phyloP scores from a whole-genome alignment of 2,329 filamentous ascomycete genomes.

The Bipolaris victoriae region DNA sequence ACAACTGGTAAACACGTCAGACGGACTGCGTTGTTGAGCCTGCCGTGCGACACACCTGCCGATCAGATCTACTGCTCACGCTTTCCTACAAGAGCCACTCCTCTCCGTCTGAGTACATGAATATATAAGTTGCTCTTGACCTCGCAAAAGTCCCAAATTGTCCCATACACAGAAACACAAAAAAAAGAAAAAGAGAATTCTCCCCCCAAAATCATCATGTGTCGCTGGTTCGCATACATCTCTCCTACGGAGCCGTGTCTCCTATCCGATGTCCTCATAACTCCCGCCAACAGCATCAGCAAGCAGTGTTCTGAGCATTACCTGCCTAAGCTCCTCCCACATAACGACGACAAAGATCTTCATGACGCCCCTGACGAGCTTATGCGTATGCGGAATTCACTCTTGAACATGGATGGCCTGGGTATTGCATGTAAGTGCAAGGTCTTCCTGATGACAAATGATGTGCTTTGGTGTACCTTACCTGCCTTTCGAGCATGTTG shows the following conservation, averaged over 20 bases:
- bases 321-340: conserved; percentile 59
- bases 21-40: background rate
- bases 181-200: background rate
- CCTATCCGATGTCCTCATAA: conserved; percentile 61
- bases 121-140: background rate
- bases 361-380: conserved; percentile 51
- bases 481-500: background rate
- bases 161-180: background rate
- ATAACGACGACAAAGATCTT: conserved; percentile 50
- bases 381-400: conserved; percentile 57
- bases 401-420: conserved; percentile 62
- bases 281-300: conserved; percentile 46
- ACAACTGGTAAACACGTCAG: conserved; percentile 10
- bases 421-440: conserved; percentile 57
- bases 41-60: conserved; percentile 1
- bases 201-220: conserved; percentile 39
- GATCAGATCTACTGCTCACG: background rate
- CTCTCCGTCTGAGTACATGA: background rate
- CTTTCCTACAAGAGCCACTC: background rate
- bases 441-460: background rate
- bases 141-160: too few species aligned
- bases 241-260: conserved; percentile 60
- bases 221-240: conserved; percentile 64
- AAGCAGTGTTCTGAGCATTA: conserved; percentile 57
- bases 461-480: background rate